Evolutionary conservation across 2,329 filamentous ascomycete genomes (phyloP).

Genomic region (Arthroderma uncinatum): DNA sequence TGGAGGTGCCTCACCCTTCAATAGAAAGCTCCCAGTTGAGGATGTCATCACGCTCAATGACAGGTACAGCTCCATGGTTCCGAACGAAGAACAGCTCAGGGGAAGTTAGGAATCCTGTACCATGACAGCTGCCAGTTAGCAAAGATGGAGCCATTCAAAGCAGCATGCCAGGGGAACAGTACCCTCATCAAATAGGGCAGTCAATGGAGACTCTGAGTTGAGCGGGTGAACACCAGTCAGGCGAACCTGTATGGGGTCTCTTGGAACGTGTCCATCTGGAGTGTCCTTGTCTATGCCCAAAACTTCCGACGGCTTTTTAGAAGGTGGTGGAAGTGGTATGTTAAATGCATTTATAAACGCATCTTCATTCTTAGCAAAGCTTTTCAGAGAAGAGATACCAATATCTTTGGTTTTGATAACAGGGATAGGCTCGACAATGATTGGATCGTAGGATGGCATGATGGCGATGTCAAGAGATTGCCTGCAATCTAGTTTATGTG

Average conservation of each 20-base stretch:
- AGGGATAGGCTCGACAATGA: not conserved
- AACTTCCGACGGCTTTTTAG: slow-evolving; percentile 47
- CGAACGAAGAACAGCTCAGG: slow-evolving; percentile 84
- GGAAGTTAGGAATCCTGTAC: slow-evolving; percentile 68
- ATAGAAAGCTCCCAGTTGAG: slow-evolving; percentile 72
- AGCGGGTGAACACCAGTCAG: slow-evolving; percentile 84
- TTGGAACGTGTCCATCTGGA: slow-evolving; percentile 67
- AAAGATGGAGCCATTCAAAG: not conserved
- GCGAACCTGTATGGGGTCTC: slow-evolving; percentile 71
- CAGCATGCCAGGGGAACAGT: not conserved
- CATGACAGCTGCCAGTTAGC: slow-evolving; percentile 6
- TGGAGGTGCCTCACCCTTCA: slow-evolving; percentile 46
- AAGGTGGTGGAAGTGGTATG: slow-evolving; percentile 54
- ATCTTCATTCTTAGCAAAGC: not conserved
- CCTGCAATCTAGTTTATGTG: not conserved
- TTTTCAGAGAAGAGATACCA: not conserved
- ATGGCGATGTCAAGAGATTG: not conserved
- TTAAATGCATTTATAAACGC: not conserved
- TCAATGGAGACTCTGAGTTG: slow-evolving; percentile 77
- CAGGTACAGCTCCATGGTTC: slow-evolving; percentile 76
- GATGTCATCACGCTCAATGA: slow-evolving; percentile 59
- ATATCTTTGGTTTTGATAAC: not conserved
- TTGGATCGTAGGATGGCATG: not conserved
- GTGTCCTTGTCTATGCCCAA: slow-evolving; percentile 69
- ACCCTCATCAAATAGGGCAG: slow-evolving; percentile 58